These are phyloP conservation scores for Fragilaria radians DNA, from an alignment of 108 stramenopile species.

Conservation along the genomic window DNA sequence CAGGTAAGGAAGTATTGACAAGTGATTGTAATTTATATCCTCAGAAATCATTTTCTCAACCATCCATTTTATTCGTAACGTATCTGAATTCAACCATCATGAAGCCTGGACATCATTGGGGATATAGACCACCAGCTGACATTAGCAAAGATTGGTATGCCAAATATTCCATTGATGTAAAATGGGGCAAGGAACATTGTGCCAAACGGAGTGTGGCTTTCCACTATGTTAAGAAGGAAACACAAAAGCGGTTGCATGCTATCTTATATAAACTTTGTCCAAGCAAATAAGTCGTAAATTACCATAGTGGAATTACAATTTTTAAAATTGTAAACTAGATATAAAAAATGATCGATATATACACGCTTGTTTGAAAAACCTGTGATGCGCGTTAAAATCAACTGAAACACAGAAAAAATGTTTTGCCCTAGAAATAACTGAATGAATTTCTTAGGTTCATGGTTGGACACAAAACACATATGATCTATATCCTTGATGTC, in stretches of 20 bases:
- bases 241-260: conserved; percentile 70
- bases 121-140: conserved; percentile 51
- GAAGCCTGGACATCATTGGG: conserved; percentile 80
- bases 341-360: too few species aligned
- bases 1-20: conserved; percentile 9
- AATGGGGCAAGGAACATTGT: conserved; percentile 86
- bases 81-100: too few species aligned
- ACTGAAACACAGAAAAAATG: too few species aligned
- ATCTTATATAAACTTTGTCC: conserved; percentile 67
- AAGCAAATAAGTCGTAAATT: not conserved
- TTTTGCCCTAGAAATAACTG: too few species aligned
- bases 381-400: too few species aligned
- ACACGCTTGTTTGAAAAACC: too few species aligned
- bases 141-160: conserved; percentile 79
- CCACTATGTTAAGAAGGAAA: conserved; percentile 83
- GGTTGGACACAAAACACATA: too few species aligned
- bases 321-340: too few species aligned
- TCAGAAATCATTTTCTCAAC: not conserved
- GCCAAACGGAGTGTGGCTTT: conserved; percentile 83
- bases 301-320: too few species aligned
- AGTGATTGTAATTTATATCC: not conserved
- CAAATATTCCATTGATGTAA: conserved; percentile 82
- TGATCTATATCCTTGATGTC: too few species aligned
- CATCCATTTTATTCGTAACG: not conserved
- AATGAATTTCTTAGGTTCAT: too few species aligned